Evolutionary conservation across 306 rosid species (phyloP), one percentile per base, ranked within the genome.

Genomic region (Acmispon strigosus): DNA sequence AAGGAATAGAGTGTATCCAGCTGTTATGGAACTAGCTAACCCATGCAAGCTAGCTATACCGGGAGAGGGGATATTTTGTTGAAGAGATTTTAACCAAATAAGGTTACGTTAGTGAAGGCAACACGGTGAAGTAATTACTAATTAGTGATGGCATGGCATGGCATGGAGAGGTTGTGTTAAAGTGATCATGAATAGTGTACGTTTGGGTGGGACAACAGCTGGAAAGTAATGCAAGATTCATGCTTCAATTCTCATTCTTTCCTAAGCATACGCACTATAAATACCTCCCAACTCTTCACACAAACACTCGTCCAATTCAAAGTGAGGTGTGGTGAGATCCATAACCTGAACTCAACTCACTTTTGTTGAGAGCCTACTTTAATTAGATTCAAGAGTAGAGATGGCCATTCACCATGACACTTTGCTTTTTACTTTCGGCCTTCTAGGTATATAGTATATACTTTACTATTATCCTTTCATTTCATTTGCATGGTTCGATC

Each of bases 351-450:
- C 11, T 49, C 20, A 53, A 43, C 20, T 1, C 32, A 27, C 3
- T 27, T 27, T 32, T 32, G 37, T 32, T 32, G 37, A 32, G 37
- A 32, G 37, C 3, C 3, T 2, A 27, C 5, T 27, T 27, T 27
- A 27, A 27, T 27, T 27, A 27, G 34, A 27, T 61, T 61, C 29
- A 51, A 27, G 18, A 74, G 13, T 73, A 6, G 43, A 52, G 3
- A 75, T 94, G 97, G 86, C 89, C 42, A 49, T 81, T n/a, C 34
- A 59, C 72, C 80, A 72, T 27, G 76, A 84, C 4, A 41, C 74
- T 5, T 74, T 69, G 70, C 86, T 68, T 70, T 77, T 94, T 55
- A 62, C 80, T 66, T 94, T 87, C 44, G 98, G 96, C 62, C 85
- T 94, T 72, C 73, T 90, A 80, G 98, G 98, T 93, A 83, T 9